phyloP scores from a whole-genome alignment of 257 asterid species.

The Gardenia jasminoides region DNA sequence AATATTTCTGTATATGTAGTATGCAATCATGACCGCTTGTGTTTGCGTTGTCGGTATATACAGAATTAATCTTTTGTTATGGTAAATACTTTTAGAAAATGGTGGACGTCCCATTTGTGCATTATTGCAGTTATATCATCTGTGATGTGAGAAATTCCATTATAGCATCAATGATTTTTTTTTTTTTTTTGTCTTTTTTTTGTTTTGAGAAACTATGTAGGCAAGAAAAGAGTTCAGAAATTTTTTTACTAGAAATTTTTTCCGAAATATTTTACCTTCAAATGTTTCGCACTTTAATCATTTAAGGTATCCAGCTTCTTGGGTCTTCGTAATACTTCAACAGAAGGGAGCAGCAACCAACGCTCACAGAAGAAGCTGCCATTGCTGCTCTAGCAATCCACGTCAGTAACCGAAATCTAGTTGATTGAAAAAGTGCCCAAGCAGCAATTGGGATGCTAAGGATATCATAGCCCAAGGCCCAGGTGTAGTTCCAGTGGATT shows the following conservation, averaged over 20 bases:
- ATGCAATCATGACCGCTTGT: too few relatives aligned
- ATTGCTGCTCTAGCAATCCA: constrained; percentile 95
- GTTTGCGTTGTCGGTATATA: too few relatives aligned
- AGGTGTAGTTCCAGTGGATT: constrained; percentile 63
- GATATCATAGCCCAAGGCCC: constrained; percentile 77
- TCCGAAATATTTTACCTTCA: too few relatives aligned
- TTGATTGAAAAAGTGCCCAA: constrained; percentile 61
- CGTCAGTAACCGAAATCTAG: constrained; percentile 76
- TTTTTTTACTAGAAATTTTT: too few relatives aligned
- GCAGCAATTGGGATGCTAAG: constrained; percentile 84
- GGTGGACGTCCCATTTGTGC: neutral
- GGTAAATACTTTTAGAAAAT: neutral
- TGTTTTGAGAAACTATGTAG: too few relatives aligned
- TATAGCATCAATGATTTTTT: too few relatives aligned
- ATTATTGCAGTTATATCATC: too few relatives aligned
- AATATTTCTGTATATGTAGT: too few relatives aligned
- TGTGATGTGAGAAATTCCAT: neutral
- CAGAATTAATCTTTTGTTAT: too few relatives aligned
- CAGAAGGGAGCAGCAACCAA: constrained; percentile 84
- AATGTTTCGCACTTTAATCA: constrained; percentile 15
- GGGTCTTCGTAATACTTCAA: constrained; percentile 76
- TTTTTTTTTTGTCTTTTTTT: too few relatives aligned
- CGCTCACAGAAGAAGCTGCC: constrained; percentile 94
- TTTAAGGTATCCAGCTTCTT: constrained; percentile 44
- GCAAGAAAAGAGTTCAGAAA: neutral